These are phyloP conservation scores for Amanita inopinata DNA, from an alignment of 768 basidiomycete genomes.

Conservation along the genomic window DNA sequence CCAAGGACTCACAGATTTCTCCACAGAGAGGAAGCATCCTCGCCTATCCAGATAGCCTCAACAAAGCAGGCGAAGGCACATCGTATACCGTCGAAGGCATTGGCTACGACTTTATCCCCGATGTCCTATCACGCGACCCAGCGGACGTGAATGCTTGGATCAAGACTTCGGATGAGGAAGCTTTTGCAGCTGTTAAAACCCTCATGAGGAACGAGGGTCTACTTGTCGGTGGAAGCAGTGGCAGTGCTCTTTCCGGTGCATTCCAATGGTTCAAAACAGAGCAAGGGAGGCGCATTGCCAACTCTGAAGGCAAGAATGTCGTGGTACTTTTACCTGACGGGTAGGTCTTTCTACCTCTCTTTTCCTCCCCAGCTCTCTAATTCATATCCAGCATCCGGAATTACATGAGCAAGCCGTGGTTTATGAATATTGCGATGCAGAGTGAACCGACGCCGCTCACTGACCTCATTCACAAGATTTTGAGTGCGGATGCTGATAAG, in stretches of 20 bases:
- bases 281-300: constrained; percentile 52
- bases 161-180: constrained; percentile 75
- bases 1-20: constrained; percentile 7
- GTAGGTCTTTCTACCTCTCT: constrained; percentile 32
- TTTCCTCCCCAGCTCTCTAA: constrained; percentile 7
- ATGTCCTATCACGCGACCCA: constrained; percentile 64
- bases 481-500: no score
- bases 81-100: constrained; percentile 91
- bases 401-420: constrained; percentile 94
- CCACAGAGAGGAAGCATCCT: constrained; percentile 85
- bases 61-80: constrained; percentile 36
- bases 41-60: constrained; percentile 59
- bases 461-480: constrained; percentile 24
- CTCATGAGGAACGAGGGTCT: constrained; percentile 83
- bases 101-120: constrained; percentile 88
- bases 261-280: constrained; percentile 68
- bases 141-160: constrained; percentile 67
- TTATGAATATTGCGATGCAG: constrained; percentile 57
- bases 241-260: constrained; percentile 73
- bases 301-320: constrained; percentile 72
- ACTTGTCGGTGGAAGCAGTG: constrained; percentile 89
- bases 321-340: constrained; percentile 87
- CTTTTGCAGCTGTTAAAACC: constrained; percentile 64
- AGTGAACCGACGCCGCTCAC: constrained; percentile 46
- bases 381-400: constrained; percentile 60